Evolutionary conservation across 2,329 filamentous ascomycete species (phyloP).

Genomic region (Metarhizium rileyi): DNA sequence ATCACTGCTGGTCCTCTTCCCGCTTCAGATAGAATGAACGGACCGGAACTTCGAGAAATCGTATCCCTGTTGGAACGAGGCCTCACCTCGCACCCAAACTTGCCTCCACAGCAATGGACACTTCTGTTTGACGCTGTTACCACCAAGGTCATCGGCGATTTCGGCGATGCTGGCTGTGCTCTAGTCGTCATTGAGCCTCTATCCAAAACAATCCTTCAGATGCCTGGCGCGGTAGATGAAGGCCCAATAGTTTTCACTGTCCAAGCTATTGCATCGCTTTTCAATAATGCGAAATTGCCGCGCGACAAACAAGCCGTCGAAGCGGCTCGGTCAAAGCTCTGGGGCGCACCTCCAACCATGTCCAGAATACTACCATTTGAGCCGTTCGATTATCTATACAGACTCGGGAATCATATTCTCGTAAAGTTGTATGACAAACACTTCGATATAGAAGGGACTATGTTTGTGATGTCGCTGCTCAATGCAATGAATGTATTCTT

Average conservation of each 20-base stretch:
- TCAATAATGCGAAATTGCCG: constrained; percentile 42
- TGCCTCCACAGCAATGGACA: constrained; percentile 39
- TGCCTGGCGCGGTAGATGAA: not conserved
- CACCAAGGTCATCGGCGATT: constrained; percentile 47
- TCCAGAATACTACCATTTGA: constrained; percentile 40
- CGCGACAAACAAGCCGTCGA: constrained; percentile 55
- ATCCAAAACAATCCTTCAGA: constrained; percentile 43
- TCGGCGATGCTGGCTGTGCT: constrained; percentile 57
- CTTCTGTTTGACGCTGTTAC: constrained; percentile 48
- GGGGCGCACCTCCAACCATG: constrained; percentile 31
- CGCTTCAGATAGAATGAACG: constrained; percentile 36
- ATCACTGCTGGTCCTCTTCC: not conserved
- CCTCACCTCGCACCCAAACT: constrained; percentile 36
- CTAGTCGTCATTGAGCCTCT: constrained; percentile 63
- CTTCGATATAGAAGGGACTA: constrained; percentile 26
- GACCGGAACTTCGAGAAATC: constrained; percentile 61
- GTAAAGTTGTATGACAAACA: constrained; percentile 41
- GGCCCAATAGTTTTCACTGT: constrained; percentile 20
- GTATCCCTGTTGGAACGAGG: constrained; percentile 58
- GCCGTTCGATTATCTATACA: constrained; percentile 58
- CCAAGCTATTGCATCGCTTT: constrained; percentile 24
- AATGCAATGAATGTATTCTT: constrained; percentile 29
- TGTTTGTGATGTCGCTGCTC: constrained; percentile 10
- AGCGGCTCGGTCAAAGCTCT: constrained; percentile 53
- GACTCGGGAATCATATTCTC: constrained; percentile 44